Evolutionary conservation across 2,329 filamentous ascomycete species (phyloP).

Genomic region (Cytospora piceicola): DNA sequence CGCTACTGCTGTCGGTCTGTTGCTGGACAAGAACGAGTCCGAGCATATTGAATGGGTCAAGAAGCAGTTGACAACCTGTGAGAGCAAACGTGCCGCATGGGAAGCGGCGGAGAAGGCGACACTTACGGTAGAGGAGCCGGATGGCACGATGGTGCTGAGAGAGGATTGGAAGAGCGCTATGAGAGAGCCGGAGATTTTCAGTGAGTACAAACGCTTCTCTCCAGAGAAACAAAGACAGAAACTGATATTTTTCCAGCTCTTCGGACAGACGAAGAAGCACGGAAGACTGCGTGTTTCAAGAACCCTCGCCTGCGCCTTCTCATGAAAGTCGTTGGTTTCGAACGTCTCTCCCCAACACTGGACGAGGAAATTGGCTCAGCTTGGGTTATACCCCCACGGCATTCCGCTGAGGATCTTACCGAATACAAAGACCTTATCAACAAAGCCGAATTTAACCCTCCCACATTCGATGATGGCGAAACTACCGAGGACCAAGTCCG

Average conservation of each 20-base stretch:
- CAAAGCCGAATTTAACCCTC: slow-evolving; percentile 77
- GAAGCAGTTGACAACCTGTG: slow-evolving; percentile 67
- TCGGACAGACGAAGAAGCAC: slow-evolving; percentile 66
- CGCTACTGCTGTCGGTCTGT: slow-evolving; percentile 75
- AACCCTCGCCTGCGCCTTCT: slow-evolving; percentile 86
- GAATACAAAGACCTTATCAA: slow-evolving; percentile 74
- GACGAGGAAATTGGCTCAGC: slow-evolving; percentile 75
- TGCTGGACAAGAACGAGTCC: slow-evolving; percentile 78
- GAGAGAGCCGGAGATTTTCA: slow-evolving; percentile 53
- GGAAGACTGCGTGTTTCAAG: slow-evolving; percentile 79
- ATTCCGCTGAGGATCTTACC: slow-evolving; percentile 68
- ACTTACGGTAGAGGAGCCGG: slow-evolving; percentile 45
- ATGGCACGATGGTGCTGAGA: slow-evolving; percentile 27
- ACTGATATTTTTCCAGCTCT: slow-evolving; percentile 50
- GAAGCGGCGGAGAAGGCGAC: slow-evolving; percentile 70
- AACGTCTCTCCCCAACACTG: slow-evolving; percentile 54
- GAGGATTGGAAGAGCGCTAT: slow-evolving; percentile 35
- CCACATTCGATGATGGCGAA: slow-evolving; percentile 74
- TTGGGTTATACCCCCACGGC: slow-evolving; percentile 74
- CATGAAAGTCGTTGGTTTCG: slow-evolving; percentile 75
- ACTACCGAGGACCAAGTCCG: slow-evolving; percentile 79
- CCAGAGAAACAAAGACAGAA: no score
- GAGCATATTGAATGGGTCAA: slow-evolving; percentile 84
- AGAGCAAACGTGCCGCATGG: slow-evolving; percentile 77
- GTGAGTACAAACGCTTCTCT: slow-evolving; percentile 47